Evolutionary conservation across 805 yeast genomes (phyloP).

Genomic region (Wickerhamiella azymoides): DNA sequence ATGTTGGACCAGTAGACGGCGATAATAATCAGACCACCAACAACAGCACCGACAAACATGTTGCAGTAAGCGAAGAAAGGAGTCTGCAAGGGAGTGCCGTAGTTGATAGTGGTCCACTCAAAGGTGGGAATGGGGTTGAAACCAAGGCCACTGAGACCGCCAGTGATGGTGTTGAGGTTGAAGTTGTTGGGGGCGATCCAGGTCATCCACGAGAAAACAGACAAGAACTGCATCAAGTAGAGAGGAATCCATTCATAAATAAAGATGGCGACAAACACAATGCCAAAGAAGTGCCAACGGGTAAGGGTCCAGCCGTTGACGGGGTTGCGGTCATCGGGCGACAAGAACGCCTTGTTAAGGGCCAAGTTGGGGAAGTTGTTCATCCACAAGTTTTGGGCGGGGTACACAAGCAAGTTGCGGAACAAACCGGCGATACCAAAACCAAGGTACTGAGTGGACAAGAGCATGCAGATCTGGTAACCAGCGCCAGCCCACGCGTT

Average conservation of each 20-base stretch:
- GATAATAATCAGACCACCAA: constrained; percentile 20
- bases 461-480: constrained; percentile 33
- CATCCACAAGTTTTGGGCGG: constrained; percentile 29
- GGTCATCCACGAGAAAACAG: constrained; percentile 48
- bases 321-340: constrained; percentile 16
- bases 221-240: constrained; percentile 46
- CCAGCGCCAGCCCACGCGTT: constrained; percentile 28
- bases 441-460: constrained; percentile 41
- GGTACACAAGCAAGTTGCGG: constrained; percentile 36
- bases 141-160: constrained; percentile 43
- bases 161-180: constrained; percentile 48
- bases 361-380: constrained; percentile 47
- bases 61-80: constrained; percentile 31
- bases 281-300: constrained; percentile 37
- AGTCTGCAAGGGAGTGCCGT: constrained; percentile 19
- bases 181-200: constrained; percentile 45
- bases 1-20: constrained; percentile 30
- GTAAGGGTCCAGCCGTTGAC: constrained; percentile 50
- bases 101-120: constrained; percentile 40
- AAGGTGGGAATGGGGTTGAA: constrained; percentile 21
- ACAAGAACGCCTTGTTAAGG: constrained; percentile 31
- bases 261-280: constrained; percentile 32
- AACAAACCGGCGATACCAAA: constrained; percentile 41
- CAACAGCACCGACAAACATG: constrained; percentile 26
- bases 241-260: constrained; percentile 58